A percentile compares a stretch with the other conserved stretches of the same genome.
Conservation (phyloP, 179 eudicot genomes). For the Beta lomatogona region DNA sequence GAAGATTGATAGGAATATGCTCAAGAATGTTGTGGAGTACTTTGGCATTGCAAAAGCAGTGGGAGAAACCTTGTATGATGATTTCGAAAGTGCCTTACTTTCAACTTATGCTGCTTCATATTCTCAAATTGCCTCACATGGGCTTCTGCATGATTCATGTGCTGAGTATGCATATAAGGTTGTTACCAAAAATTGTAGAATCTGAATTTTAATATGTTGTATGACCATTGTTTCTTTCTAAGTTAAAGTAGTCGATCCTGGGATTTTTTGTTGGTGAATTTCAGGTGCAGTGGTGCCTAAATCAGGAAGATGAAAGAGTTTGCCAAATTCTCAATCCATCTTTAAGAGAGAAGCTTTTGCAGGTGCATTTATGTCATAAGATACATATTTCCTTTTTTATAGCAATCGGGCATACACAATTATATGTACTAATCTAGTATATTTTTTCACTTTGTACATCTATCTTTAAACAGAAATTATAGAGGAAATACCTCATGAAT, state of each 20-base stretch:
- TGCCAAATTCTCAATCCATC: slow-evolving; percentile 19
- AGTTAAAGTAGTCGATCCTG: neutral
- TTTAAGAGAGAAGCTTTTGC: slow-evolving; percentile 29
- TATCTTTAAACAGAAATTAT: neutral
- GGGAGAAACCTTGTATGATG: slow-evolving; percentile 32
- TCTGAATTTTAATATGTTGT: neutral
- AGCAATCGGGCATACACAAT: neutral
- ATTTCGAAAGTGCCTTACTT: slow-evolving; percentile 43
- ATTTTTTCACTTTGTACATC: neutral
- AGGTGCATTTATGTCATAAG: slow-evolving; percentile 25
- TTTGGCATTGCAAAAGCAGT: slow-evolving; percentile 16
- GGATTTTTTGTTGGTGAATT: slow-evolving; percentile 5
- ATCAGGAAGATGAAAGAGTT: slow-evolving; percentile 35
- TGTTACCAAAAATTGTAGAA: neutral
- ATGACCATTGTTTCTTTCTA: neutral
- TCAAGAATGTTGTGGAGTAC: slow-evolving; percentile 34
- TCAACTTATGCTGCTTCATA: slow-evolving; percentile 45
- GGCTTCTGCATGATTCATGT: slow-evolving; percentile 42
- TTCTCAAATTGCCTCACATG: slow-evolving; percentile 42
- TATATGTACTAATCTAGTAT: neutral
- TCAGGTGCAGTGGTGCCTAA: slow-evolving; percentile 36
- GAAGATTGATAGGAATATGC: slow-evolving; percentile 22
- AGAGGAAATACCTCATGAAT: neutral
- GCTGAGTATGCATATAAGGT: slow-evolving; percentile 47
- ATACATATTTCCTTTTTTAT: neutral